These are phyloP conservation scores for Pseudoperonospora humuli DNA, from an alignment of 352 stramenopile species.

Conservation along the genomic window DNA sequence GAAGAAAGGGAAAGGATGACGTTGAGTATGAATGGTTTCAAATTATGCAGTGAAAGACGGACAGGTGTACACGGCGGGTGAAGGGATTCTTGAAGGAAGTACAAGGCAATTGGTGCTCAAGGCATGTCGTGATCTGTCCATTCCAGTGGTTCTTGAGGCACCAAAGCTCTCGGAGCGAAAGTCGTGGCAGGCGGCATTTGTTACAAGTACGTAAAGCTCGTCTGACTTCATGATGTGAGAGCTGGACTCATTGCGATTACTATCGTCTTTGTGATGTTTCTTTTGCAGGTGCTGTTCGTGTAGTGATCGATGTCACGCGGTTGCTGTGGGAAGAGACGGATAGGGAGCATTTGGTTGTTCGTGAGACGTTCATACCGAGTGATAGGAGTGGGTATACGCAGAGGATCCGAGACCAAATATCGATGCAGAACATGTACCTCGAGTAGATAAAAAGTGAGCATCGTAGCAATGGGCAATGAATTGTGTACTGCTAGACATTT, in stretches of 20 bases:
- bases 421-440: slow-evolving; percentile 13
- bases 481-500: too few relatives aligned
- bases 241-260: background rate
- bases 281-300: slow-evolving; percentile 17
- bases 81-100: slow-evolving; percentile 46
- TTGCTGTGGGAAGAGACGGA: slow-evolving; percentile 10
- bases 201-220: slow-evolving; percentile 41
- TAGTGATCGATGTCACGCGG: slow-evolving; percentile 24
- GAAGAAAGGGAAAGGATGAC: background rate
- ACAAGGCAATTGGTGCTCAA: slow-evolving; percentile 53
- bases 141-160: slow-evolving; percentile 47
- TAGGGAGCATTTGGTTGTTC: slow-evolving; percentile 1
- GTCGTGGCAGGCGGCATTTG: slow-evolving; percentile 57
- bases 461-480: too few relatives aligned
- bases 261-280: background rate
- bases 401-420: slow-evolving; percentile 21
- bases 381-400: slow-evolving; percentile 11
- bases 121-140: slow-evolving; percentile 44
- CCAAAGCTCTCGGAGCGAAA: slow-evolving; percentile 44
- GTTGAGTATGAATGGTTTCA: slow-evolving; percentile 3
- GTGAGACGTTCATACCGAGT: slow-evolving; percentile 15
- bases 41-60: slow-evolving; percentile 31
- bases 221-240: background rate
- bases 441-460: too few relatives aligned
- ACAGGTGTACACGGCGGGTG: slow-evolving; percentile 38